Conservation (phyloP, 2,329 filamentous ascomycete genomes). For the Pseudocercospora ulei region DNA sequence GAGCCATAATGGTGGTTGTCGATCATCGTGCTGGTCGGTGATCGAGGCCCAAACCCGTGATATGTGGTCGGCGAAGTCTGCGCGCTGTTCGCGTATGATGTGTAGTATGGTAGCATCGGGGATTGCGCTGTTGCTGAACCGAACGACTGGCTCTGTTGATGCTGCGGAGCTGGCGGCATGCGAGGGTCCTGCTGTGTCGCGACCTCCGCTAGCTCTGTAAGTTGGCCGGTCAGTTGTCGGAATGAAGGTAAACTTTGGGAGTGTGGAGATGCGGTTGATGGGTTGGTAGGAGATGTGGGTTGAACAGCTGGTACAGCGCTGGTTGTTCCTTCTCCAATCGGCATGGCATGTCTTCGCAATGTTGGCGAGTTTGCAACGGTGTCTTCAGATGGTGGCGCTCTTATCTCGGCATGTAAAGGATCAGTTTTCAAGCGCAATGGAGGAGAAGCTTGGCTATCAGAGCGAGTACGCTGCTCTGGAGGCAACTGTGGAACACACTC, state of each 20-base stretch:
- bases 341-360: constrained; percentile 21
- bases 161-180: constrained; percentile 18
- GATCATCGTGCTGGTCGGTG: constrained; percentile 26
- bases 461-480: constrained; percentile 4
- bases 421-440: constrained; percentile 9
- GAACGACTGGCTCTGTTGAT: constrained; percentile 27
- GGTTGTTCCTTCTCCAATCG: constrained; percentile 15
- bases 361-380: constrained; percentile 24
- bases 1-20: constrained; percentile 26
- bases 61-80: constrained; percentile 27
- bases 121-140: constrained; percentile 29
- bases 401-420: constrained; percentile 2
- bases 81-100: constrained; percentile 21
- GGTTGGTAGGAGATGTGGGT: constrained; percentile 20
- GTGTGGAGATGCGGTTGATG: constrained; percentile 21
- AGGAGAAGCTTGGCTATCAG: constrained; percentile 4
- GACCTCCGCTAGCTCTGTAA: constrained; percentile 41
- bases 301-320: constrained; percentile 27
- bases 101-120: constrained; percentile 24
- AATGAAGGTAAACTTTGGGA: constrained; percentile 31
- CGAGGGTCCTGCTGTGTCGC: constrained; percentile 22
- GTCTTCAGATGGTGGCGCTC: constrained; percentile 11
- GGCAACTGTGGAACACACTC: constrained; percentile 18
- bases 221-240: constrained; percentile 27
- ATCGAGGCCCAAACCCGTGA: constrained; percentile 18